phyloP scores from a whole-genome alignment of 2,329 filamentous ascomycete genomes.

The Paraconiothyrium sp. region DNA sequence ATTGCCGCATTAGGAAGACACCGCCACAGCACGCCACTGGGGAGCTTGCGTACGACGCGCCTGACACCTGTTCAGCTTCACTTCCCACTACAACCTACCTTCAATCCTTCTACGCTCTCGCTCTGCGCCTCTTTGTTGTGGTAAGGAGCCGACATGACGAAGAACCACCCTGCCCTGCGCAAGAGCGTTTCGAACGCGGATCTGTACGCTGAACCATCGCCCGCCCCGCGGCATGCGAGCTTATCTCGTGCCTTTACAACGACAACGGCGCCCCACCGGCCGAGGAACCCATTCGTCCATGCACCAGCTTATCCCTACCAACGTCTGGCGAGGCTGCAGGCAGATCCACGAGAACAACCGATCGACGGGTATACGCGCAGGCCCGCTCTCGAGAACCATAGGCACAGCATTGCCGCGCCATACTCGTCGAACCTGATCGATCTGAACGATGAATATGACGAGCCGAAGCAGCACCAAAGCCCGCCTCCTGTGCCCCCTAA shows the following conservation, averaged over 20 bases:
- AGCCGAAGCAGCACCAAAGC: slow-evolving; percentile 35
- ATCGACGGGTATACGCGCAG: slow-evolving; percentile 9
- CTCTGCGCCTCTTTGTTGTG: not conserved
- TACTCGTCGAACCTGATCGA: slow-evolving; percentile 44
- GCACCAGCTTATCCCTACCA: slow-evolving; percentile 18
- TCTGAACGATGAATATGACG: slow-evolving; percentile 40
- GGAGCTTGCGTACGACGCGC: slow-evolving; percentile 14
- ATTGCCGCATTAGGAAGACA: slow-evolving; percentile 17
- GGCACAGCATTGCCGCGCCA: slow-evolving; percentile 43
- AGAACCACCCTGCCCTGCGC: slow-evolving; percentile 48
- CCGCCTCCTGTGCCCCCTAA: slow-evolving; percentile 52
- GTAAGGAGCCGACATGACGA: slow-evolving; percentile 41
- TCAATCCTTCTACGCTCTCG: not conserved
- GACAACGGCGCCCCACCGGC: slow-evolving; percentile 38
- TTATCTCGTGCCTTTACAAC: slow-evolving; percentile 46
- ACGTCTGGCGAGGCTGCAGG: slow-evolving; percentile 18
- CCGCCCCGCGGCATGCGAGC: slow-evolving; percentile 39
- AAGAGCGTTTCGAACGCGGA: slow-evolving; percentile 49
- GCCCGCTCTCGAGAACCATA: slow-evolving; percentile 23
- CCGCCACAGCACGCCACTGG: slow-evolving; percentile 16
- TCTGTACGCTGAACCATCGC: slow-evolving; percentile 48
- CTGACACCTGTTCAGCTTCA: slow-evolving; percentile 15
- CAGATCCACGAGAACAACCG: slow-evolving; percentile 6
- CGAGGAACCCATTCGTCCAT: slow-evolving; percentile 32
- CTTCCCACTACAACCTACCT: not conserved